A percentile compares a stretch with the other conserved stretches of the same genome.
Conservation (phyloP, 1,284 basidiomycete genomes). For the Microbotryum saponariae region DNA sequence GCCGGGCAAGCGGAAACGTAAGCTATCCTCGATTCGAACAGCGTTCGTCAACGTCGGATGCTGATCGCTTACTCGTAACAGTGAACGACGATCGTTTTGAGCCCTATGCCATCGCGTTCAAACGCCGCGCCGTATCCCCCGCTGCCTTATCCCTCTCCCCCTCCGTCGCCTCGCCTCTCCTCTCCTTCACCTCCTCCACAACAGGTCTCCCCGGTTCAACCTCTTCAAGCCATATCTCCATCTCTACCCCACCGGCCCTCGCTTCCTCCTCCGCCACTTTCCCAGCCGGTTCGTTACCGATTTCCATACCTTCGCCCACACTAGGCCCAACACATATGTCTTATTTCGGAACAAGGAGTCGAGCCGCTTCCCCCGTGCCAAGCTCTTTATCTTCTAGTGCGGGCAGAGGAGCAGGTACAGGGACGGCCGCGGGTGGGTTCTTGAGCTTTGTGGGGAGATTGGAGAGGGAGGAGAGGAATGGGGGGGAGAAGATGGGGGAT, state of each 20-base stretch:
- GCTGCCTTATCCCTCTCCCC: constrained; percentile 25
- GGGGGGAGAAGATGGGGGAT: constrained; percentile 3
- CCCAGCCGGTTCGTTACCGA: constrained; percentile 7
- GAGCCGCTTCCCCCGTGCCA: neutral
- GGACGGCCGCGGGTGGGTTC: neutral
- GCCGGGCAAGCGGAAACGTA: constrained; percentile 30
- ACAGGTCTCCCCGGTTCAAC: no score
- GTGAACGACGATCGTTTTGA: constrained; percentile 31
- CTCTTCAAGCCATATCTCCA: neutral
- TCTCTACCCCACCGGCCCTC: neutral
- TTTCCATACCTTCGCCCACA: constrained; percentile 23
- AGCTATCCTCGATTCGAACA: neutral
- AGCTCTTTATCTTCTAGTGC: constrained; percentile 1
- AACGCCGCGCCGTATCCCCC: constrained; percentile 30
- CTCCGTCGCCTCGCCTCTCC: neutral
- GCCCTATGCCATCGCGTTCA: constrained; percentile 29
- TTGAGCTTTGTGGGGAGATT: constrained; percentile 1
- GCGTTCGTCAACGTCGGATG: neutral
- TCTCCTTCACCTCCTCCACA: neutral
- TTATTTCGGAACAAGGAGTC: neutral
- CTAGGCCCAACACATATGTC: constrained; percentile 3
- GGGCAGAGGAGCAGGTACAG: neutral
- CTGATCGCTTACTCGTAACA: neutral
- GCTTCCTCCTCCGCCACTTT: neutral
- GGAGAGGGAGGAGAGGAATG: constrained; percentile 1